Conservation (phyloP, 805 yeast species). For the Dipodascus albidus region DNA sequence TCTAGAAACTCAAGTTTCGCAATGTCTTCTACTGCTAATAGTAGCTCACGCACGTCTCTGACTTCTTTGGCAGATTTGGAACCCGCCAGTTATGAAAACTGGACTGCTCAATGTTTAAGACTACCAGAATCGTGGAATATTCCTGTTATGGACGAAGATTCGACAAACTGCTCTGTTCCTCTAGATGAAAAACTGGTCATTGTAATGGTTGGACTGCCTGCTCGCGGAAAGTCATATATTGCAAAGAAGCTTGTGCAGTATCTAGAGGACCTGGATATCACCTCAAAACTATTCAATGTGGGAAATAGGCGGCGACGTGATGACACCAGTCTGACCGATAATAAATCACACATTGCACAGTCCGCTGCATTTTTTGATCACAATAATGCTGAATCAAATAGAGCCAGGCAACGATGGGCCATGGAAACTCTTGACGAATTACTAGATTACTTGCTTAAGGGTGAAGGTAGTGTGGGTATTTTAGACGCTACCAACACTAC, state of each 20-base stretch:
- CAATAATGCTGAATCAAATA: not conserved
- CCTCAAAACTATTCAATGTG: constrained; percentile 82
- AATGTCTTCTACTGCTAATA: not conserved
- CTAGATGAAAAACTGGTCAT: constrained; percentile 56
- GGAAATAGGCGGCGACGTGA: not conserved
- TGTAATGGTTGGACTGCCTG: constrained; percentile 93
- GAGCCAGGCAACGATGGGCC: not conserved
- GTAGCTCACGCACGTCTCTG: not conserved
- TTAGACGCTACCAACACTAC: constrained; percentile 92
- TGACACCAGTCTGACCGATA: not conserved
- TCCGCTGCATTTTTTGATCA: not conserved
- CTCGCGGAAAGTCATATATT: constrained; percentile 88
- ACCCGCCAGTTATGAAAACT: too few relatives aligned
- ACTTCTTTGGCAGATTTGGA: not conserved
- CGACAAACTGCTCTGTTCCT: constrained; percentile 21
- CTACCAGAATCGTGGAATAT: too few relatives aligned
- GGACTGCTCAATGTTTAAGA: too few relatives aligned
- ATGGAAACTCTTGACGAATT: constrained; percentile 71
- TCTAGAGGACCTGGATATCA: constrained; percentile 88
- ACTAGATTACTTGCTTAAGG: constrained; percentile 66
- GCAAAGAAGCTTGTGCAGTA: constrained; percentile 84
- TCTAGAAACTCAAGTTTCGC: not conserved
- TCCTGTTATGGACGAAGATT: constrained; percentile 14
- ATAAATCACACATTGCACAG: not conserved
- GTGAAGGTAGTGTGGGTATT: constrained; percentile 85